Conservation (phyloP, 2,329 filamentous ascomycete genomes). For the Calonectria naviculata region DNA sequence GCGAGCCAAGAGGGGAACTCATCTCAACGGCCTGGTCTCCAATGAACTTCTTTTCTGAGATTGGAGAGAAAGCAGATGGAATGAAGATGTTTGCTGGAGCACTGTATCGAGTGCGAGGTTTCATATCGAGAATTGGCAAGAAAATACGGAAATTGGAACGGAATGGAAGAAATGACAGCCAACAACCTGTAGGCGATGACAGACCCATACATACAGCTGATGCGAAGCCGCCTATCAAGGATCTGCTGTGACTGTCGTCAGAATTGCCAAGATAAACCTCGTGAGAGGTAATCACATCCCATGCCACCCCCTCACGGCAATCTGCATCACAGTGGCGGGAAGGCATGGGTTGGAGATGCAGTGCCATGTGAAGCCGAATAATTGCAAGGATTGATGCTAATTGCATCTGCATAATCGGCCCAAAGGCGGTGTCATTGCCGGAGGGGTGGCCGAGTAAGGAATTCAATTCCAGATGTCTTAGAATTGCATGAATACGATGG, state of each 20-base stretch:
- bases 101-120: slow-evolving; percentile 36
- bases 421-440: not conserved
- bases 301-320: not conserved
- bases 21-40: slow-evolving; percentile 27
- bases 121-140: slow-evolving; percentile 30
- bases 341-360: not conserved
- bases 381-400: not conserved
- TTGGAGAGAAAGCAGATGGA: slow-evolving; percentile 26
- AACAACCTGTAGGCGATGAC: not conserved
- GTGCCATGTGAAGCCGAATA: slow-evolving; percentile 16
- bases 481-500: not conserved
- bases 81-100: slow-evolving; percentile 33
- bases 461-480: not conserved
- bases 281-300: not conserved
- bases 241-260: not conserved
- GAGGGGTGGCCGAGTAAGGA: not conserved
- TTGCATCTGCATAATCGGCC: not conserved
- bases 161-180: not conserved
- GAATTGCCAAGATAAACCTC: not conserved
- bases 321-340: not conserved
- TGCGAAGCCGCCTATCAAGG: not conserved
- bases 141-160: not conserved
- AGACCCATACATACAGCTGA: not conserved
- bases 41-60: slow-evolving; percentile 20
- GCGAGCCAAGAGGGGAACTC: slow-evolving; percentile 49